A percentile compares a stretch with the other conserved stretches of the same genome.
Conservation (phyloP, 2,329 filamentous ascomycete genomes). For the Pyricularia pennisetigena region DNA sequence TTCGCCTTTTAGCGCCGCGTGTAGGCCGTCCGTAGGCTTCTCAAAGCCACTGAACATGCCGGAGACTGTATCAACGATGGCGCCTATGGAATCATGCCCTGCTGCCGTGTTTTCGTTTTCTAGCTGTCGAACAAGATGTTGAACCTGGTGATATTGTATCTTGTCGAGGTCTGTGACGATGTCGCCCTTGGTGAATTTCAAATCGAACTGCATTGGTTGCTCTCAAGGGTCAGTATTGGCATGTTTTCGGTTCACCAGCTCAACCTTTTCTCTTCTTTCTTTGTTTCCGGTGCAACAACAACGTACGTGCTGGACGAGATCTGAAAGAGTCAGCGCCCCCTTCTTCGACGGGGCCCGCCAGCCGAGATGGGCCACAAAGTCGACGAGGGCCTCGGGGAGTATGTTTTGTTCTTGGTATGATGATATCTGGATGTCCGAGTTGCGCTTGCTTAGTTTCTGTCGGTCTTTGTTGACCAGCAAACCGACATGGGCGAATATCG, state of each 20-base stretch:
- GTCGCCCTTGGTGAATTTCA: slow-evolving; percentile 87
- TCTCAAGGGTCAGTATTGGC: neutral
- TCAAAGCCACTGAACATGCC: neutral
- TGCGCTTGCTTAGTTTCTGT: slow-evolving; percentile 81
- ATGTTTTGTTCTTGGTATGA: slow-evolving; percentile 37
- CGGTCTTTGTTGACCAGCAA: slow-evolving; percentile 59
- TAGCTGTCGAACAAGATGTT: slow-evolving; percentile 14
- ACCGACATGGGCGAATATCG: slow-evolving; percentile 72
- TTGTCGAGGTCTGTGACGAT: slow-evolving; percentile 75
- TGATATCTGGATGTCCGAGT: slow-evolving; percentile 41
- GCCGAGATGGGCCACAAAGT: slow-evolving; percentile 78
- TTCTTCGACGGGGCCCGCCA: slow-evolving; percentile 59
- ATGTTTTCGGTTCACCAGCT: neutral
- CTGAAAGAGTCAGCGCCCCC: slow-evolving; percentile 62
- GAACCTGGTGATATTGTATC: slow-evolving; percentile 63
- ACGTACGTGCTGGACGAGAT: slow-evolving; percentile 59
- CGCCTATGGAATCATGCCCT: neutral
- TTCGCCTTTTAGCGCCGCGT: neutral
- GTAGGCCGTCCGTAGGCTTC: neutral
- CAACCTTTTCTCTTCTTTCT: too few relatives aligned
- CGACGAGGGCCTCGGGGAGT: slow-evolving; percentile 46
- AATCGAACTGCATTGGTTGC: slow-evolving; percentile 51
- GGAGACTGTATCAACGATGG: neutral
- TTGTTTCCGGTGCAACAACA: slow-evolving; percentile 1
- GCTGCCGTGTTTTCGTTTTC: slow-evolving; percentile 3